These are phyloP conservation scores for Pyrenophora seminiperda DNA, from an alignment of 2,329 filamentous ascomycete species.

Conservation along the genomic window DNA sequence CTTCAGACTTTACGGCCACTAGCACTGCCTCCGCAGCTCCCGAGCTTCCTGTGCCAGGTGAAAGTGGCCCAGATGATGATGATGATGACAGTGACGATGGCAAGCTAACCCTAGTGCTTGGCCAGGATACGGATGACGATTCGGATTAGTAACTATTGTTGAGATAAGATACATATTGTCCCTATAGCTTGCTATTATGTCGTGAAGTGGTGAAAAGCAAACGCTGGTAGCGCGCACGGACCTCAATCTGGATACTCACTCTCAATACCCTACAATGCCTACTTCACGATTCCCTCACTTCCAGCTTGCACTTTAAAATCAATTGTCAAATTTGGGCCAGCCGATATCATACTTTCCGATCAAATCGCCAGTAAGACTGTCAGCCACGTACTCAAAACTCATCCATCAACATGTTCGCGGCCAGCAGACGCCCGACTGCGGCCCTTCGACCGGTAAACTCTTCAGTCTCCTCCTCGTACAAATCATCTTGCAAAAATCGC, in stretches of 20 bases:
- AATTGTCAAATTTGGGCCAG: too few relatives aligned
- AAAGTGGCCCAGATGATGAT: conserved; percentile 16
- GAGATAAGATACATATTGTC: background rate
- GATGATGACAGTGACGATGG: conserved; percentile 36
- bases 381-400: too few relatives aligned
- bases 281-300: too few relatives aligned
- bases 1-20: conserved; percentile 25
- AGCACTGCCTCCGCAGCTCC: conserved; percentile 23
- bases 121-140: conserved; percentile 45
- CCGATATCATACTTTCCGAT: too few relatives aligned
- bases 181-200: background rate
- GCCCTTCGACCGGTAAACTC: too few relatives aligned
- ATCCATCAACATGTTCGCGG: too few relatives aligned
- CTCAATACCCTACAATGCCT: too few relatives aligned
- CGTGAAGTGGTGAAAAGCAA: conserved; percentile 12
- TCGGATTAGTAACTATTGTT: conserved; percentile 27
- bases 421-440: too few relatives aligned
- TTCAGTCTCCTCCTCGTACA: too few relatives aligned
- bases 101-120: conserved; percentile 39
- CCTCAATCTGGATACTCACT: background rate
- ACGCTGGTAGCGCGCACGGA: conserved; percentile 10
- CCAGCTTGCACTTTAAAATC: too few relatives aligned
- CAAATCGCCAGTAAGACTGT: too few relatives aligned
- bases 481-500: too few relatives aligned
- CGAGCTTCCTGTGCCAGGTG: conserved; percentile 21